phyloP scores from a whole-genome alignment of 1,139 yeast species.

The Geotrichum citri-aurantii region DNA sequence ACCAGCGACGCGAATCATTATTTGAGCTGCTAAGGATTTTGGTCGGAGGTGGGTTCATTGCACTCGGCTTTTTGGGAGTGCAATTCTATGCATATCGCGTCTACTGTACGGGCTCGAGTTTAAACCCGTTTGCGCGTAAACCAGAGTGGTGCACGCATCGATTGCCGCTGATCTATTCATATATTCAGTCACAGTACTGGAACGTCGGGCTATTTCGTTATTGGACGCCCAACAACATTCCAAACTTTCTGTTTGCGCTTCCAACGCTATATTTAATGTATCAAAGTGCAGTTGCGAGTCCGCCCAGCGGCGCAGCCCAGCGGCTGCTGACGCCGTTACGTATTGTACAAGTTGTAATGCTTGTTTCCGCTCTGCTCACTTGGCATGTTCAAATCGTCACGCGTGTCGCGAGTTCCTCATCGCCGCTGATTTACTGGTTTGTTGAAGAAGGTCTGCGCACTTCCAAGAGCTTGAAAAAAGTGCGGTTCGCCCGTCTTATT shows the following conservation, averaged over 20 bases:
- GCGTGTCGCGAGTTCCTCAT: conserved; percentile 60
- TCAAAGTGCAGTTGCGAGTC: not conserved
- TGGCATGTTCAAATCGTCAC: conserved; percentile 87
- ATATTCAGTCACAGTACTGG: conserved; percentile 82
- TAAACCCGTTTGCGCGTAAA: conserved; percentile 31
- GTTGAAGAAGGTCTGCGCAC: conserved; percentile 40
- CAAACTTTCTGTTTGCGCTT: conserved; percentile 72
- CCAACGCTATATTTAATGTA: conserved; percentile 52
- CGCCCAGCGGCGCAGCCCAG: not conserved
- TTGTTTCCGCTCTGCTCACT: conserved; percentile 50
- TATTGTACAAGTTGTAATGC: conserved; percentile 32
- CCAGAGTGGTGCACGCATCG: conserved; percentile 67
- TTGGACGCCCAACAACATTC: conserved; percentile 76
- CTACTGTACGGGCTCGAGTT: conserved; percentile 50
- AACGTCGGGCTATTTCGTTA: conserved; percentile 70
- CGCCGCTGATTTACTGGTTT: conserved; percentile 74
- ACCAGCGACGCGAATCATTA: not conserved
- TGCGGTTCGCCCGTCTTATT: conserved; percentile 25
- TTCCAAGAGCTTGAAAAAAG: conserved; percentile 17
- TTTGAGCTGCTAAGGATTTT: conserved; percentile 26
- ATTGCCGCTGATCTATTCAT: conserved; percentile 62
- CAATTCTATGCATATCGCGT: conserved; percentile 50
- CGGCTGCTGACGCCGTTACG: conserved; percentile 9
- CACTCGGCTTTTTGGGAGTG: conserved; percentile 42
- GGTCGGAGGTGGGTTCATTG: conserved; percentile 52